Percentiles rank a stretch among this genome's conserved stretches.
Conservation (phyloP, 257 asterid genomes). For the Cynanchum wilfordii region DNA sequence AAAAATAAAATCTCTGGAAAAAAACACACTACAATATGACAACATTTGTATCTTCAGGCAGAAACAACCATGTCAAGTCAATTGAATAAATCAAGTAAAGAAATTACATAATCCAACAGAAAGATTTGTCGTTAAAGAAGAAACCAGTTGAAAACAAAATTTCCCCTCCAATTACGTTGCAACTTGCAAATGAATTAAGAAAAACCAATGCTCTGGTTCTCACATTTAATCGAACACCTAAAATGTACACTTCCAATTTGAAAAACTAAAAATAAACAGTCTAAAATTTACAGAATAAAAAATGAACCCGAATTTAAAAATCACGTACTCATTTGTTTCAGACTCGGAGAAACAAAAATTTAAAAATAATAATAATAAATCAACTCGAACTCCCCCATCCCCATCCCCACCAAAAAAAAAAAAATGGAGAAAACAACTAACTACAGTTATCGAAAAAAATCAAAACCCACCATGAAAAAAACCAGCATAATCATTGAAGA, state of each 20-base stretch:
- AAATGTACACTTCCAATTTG: not conserved
- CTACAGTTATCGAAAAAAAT: not conserved
- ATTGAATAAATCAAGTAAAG: not conserved
- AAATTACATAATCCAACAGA: not conserved
- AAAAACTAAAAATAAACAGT: not conserved
- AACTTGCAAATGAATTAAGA: not conserved
- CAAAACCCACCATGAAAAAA: constrained; percentile 37
- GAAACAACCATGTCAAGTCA: constrained; percentile 6
- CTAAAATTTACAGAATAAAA: not conserved
- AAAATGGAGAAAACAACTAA: not conserved
- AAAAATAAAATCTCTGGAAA: not conserved
- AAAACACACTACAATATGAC: not conserved
- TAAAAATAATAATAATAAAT: not conserved
- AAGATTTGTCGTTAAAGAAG: not conserved
- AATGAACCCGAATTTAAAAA: not conserved
- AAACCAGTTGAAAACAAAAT: not conserved
- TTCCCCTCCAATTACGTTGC: not conserved
- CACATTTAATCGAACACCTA: constrained; percentile 1
- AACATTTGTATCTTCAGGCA: not conserved
- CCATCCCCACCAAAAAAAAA: no score
- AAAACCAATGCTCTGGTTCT: not conserved
- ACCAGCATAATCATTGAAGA: constrained; percentile 37
- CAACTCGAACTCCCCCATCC: not conserved
- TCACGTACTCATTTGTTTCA: not conserved
- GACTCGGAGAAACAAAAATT: not conserved